phyloP scores from a whole-genome alignment of 2,329 filamentous ascomycete genomes.

The Phyllachora maydis region DNA sequence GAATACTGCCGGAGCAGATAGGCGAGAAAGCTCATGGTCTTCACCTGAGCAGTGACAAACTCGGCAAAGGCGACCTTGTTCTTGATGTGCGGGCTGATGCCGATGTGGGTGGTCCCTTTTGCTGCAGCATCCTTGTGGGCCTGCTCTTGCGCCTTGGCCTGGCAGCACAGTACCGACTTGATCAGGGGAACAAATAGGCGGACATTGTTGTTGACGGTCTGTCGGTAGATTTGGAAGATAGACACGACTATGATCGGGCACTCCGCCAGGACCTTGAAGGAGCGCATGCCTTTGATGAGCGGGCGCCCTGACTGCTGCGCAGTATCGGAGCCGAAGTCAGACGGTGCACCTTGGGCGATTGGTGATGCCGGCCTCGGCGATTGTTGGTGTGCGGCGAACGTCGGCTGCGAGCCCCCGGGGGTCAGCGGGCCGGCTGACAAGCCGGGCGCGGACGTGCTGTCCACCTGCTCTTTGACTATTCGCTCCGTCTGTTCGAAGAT shows the following conservation, averaged over 20 bases:
- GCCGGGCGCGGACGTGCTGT: conserved; percentile 41
- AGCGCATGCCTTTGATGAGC: conserved; percentile 85
- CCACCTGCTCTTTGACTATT: conserved; percentile 87
- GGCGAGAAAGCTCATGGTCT: conserved; percentile 97
- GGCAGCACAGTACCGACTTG: conserved; percentile 69
- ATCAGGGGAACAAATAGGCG: conserved; percentile 86
- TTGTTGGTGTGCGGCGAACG: conserved; percentile 37
- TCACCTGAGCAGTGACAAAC: conserved; percentile 93
- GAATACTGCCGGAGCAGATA: conserved; percentile 81
- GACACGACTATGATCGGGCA: conserved; percentile 98
- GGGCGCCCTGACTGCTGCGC: conserved; percentile 63
- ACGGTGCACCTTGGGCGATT: conserved; percentile 47
- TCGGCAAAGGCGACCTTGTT: conserved; percentile 90
- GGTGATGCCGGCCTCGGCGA: conserved; percentile 83
- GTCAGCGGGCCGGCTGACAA: conserved; percentile 41
- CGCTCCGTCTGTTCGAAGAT: conserved; percentile 91
- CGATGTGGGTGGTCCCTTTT: conserved; percentile 68
- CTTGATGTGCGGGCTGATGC: conserved; percentile 82
- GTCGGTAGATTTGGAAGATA: conserved; percentile 83
- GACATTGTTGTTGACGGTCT: conserved; percentile 63
- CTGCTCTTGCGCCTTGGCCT: conserved; percentile 83
- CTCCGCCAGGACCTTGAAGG: conserved; percentile 94
- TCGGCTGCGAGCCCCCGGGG: conserved; percentile 40
- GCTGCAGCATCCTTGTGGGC: conserved; percentile 72
- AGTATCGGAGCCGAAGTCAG: conserved; percentile 66